Evolutionary conservation across 768 basidiomycete genomes (phyloP).

Genomic region (Tephrocybe sp.): DNA sequence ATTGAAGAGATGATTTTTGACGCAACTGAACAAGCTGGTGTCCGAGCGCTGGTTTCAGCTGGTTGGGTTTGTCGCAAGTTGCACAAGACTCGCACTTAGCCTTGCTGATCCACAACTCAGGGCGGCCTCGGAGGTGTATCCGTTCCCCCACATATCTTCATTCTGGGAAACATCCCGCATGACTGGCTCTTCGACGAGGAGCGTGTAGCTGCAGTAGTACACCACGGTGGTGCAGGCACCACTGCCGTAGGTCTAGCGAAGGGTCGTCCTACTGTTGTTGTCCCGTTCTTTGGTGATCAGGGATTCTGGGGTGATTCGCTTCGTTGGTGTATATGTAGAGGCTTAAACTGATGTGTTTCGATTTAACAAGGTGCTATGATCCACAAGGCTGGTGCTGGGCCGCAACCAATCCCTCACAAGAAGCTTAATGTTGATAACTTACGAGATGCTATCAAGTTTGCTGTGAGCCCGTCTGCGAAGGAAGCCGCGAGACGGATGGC

Average conservation of each 20-base stretch:
- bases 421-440: slow-evolving; percentile 48
- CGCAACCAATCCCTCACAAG: slow-evolving; percentile 57
- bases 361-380: slow-evolving; percentile 60
- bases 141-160: slow-evolving; percentile 56
- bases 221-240: slow-evolving; percentile 69
- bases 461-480: slow-evolving; percentile 45
- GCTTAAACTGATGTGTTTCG: slow-evolving; percentile 20
- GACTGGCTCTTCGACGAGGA: slow-evolving; percentile 65
- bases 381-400: slow-evolving; percentile 59
- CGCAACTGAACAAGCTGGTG: slow-evolving; percentile 53
- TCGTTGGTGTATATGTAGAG: not conserved
- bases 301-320: slow-evolving; percentile 45
- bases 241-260: slow-evolving; percentile 62
- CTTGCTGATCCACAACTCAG: slow-evolving; percentile 20
- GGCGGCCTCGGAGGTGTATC: slow-evolving; percentile 54
- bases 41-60: slow-evolving; percentile 61
- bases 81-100: not conserved
- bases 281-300: slow-evolving; percentile 71
- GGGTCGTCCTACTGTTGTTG: slow-evolving; percentile 59
- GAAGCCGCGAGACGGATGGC: slow-evolving; percentile 49
- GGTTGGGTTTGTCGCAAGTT: slow-evolving; percentile 48
- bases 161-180: slow-evolving; percentile 67
- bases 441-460: slow-evolving; percentile 51
- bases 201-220: slow-evolving; percentile 58
- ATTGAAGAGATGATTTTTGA: slow-evolving; percentile 54